phyloP scores from a whole-genome alignment of 1,284 basidiomycete genomes.

The Melampsora occidentalis region DNA sequence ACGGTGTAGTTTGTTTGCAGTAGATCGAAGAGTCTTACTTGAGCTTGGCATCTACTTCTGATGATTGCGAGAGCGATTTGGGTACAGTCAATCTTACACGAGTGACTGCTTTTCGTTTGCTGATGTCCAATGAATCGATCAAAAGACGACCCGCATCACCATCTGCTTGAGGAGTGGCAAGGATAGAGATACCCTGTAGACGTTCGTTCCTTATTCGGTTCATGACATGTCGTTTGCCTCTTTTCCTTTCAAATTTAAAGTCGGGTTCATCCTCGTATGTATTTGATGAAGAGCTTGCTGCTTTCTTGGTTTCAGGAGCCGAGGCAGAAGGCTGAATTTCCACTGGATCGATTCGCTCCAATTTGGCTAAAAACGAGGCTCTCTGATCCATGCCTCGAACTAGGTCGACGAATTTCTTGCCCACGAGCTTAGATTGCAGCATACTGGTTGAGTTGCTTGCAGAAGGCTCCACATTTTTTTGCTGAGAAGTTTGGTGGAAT shows the following conservation, averaged over 20 bases:
- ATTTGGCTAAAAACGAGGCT: not conserved
- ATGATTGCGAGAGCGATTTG: not conserved
- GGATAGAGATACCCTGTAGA: slow-evolving; percentile 10
- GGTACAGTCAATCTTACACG: not conserved
- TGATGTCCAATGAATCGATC: slow-evolving; percentile 20
- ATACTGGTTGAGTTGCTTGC: no score
- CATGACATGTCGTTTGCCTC: slow-evolving; percentile 35
- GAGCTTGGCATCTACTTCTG: not conserved
- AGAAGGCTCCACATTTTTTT: no score
- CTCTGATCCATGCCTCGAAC: not conserved
- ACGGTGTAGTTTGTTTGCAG: no score
- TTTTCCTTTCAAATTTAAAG: slow-evolving; percentile 19
- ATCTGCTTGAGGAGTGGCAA: not conserved
- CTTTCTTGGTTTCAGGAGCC: not conserved
- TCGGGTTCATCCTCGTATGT: slow-evolving; percentile 22
- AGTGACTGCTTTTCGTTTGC: slow-evolving; percentile 13
- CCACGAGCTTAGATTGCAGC: no score
- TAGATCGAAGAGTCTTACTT: no score
- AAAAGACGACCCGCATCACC: no score
- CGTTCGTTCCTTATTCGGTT: slow-evolving; percentile 17
- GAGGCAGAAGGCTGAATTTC: not conserved
- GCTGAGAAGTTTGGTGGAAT: no score
- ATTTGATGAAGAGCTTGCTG: not conserved
- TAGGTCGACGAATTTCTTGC: not conserved
- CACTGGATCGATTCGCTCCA: not conserved